These are phyloP conservation scores for Fusarium brachygibbosum DNA, from an alignment of 2,329 filamentous ascomycete species.

Conservation along the genomic window DNA sequence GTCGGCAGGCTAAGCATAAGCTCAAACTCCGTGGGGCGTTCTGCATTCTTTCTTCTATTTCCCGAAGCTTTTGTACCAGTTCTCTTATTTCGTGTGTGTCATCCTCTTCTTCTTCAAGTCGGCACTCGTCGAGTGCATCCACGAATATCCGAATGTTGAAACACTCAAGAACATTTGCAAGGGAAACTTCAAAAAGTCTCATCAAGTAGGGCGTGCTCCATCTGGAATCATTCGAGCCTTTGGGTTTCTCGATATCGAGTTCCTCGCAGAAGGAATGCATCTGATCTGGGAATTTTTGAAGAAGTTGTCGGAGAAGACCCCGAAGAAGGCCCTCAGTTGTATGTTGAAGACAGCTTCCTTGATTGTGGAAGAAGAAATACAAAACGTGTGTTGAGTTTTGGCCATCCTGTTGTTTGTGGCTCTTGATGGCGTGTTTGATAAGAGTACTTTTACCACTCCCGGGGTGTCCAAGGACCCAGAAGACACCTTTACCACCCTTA, in stretches of 20 bases:
- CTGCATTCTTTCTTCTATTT: accelerated
- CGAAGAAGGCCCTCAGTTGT: background rate
- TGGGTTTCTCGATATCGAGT: background rate
- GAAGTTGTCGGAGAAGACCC: background rate
- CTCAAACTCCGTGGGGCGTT: background rate
- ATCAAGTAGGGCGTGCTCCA: background rate
- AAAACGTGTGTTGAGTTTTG: background rate
- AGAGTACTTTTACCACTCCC: background rate
- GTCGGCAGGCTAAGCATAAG: background rate
- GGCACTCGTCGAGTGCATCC: background rate
- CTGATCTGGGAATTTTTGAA: constrained; percentile 32
- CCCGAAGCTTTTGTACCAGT: background rate
- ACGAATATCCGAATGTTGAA: background rate
- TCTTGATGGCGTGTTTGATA: background rate
- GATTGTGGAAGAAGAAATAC: constrained; percentile 2
- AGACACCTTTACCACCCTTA: background rate
- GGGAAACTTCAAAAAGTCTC: background rate
- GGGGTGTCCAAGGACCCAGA: background rate
- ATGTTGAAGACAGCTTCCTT: background rate
- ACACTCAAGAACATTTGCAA: background rate
- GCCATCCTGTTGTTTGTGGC: too few species aligned
- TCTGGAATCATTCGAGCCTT: background rate
- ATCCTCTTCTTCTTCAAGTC: background rate
- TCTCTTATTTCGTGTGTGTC: background rate
- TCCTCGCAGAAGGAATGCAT: background rate